Evolutionary conservation across 805 yeast species (phyloP).

Genomic region (Barnettozyma wickerhamii): DNA sequence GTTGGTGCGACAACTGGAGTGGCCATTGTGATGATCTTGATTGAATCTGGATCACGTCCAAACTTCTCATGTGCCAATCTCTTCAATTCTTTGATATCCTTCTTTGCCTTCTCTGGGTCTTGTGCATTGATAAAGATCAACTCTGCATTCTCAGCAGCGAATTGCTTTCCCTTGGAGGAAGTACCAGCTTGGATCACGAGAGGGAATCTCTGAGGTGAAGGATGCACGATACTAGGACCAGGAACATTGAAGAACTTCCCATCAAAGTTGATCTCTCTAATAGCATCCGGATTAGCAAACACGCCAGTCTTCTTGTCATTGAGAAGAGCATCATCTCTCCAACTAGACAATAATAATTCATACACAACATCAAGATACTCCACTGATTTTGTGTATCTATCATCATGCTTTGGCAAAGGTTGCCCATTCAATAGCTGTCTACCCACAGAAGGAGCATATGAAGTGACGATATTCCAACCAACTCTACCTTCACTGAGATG

Average conservation of each 20-base stretch:
- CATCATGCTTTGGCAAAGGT: constrained; percentile 33
- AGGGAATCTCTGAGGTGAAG: constrained; percentile 41
- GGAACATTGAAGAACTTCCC: constrained; percentile 37
- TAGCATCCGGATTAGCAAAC: constrained; percentile 30
- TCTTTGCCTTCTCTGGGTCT: constrained; percentile 29
- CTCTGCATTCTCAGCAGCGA: constrained; percentile 42
- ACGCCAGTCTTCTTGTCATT: constrained; percentile 24
- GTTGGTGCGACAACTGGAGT: constrained; percentile 36
- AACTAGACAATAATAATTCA: constrained; percentile 35
- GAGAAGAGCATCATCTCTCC: constrained; percentile 35
- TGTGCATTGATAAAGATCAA: constrained; percentile 34
- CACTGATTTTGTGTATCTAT: constrained; percentile 36
- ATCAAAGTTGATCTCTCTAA: constrained; percentile 34
- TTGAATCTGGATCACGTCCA: constrained; percentile 33
- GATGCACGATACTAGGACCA: constrained; percentile 36
- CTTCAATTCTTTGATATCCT: constrained; percentile 30
- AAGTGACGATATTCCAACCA: constrained; percentile 46
- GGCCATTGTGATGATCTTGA: constrained; percentile 35
- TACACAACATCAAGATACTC: constrained; percentile 37
- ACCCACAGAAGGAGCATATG: constrained; percentile 40
- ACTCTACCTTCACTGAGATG: constrained; percentile 39
- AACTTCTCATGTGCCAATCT: constrained; percentile 30
- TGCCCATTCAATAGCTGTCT: constrained; percentile 31
- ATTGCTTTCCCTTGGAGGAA: constrained; percentile 34
- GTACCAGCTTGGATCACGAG: constrained; percentile 42